These are phyloP conservation scores for Pleurotus cornucopiae DNA, from an alignment of 768 basidiomycete species.

Conservation along the genomic window DNA sequence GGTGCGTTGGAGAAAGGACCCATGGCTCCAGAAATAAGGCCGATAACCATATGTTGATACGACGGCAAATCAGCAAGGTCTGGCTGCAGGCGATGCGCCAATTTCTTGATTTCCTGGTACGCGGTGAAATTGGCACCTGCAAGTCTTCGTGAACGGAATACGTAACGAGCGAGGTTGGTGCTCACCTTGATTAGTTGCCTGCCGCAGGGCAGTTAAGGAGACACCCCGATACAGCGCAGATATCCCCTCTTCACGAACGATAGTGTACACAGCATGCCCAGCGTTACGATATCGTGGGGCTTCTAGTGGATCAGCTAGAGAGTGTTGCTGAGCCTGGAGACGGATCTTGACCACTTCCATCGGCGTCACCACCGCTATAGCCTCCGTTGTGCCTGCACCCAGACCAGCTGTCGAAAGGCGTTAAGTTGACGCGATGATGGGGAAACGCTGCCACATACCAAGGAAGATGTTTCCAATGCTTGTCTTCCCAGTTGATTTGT, in stretches of 20 bases:
- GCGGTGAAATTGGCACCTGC: constrained; percentile 94
- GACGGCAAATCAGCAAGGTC: constrained; percentile 77
- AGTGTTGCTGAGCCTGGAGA: constrained; percentile 96
- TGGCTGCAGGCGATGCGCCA: constrained; percentile 76
- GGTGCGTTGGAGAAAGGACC: constrained; percentile 98
- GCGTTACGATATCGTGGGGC: constrained; percentile 94
- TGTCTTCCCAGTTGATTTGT: constrained; percentile 75
- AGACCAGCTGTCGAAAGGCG: constrained; percentile 65
- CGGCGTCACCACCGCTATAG: constrained; percentile 90
- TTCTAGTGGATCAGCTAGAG: constrained; percentile 93
- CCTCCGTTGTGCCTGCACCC: constrained; percentile 94
- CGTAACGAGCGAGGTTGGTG: neutral
- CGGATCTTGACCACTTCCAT: constrained; percentile 99
- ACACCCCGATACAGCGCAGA: constrained; percentile 89
- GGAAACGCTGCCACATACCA: constrained; percentile 43
- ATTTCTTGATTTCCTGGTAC: constrained; percentile 93
- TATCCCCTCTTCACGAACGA: constrained; percentile 88
- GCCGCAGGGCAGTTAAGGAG: constrained; percentile 85
- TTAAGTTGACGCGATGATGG: neutral
- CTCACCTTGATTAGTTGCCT: constrained; percentile 95
- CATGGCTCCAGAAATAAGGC: constrained; percentile 95
- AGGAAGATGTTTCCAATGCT: constrained; percentile 80
- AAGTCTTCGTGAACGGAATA: neutral
- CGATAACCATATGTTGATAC: constrained; percentile 94
- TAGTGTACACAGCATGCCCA: constrained; percentile 92